Evolutionary conservation across 1,139 yeast species (phyloP), one percentile per base, ranked within the genome.

Genomic region (Ashbya aceris): DNA sequence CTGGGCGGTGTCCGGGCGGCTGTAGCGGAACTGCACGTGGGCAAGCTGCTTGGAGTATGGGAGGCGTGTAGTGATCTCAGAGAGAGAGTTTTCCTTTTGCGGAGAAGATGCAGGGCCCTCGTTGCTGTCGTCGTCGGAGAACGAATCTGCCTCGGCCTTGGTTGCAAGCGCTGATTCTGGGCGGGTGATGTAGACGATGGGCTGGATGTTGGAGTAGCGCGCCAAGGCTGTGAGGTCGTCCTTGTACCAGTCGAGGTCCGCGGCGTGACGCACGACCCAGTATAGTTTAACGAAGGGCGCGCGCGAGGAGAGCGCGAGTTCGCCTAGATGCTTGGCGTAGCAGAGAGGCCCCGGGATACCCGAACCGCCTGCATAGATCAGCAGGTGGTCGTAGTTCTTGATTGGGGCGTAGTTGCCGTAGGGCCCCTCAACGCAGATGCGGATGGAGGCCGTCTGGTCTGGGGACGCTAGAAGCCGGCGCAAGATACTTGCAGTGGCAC

Each of bases 361-460:
- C 46, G 80, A 78, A 45, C 89, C 87, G 49, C 86, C 81, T 1
- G 80, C 77, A 43, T 80, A 51, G 43, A 81, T 66, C 17, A 79
- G 56, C 7, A 69, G 67, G 39, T 70, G 72, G 40, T 76, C 79
- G 56, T 74, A 80, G 41, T 73, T 66, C 44, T 70, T 70, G 41
- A 76, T 58, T 55, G 84, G 72, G 51, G 74, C 56, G 52, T 69
- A 58, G 52, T 65, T 61, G 49, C 83, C 80, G 52, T 78, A 79
- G 1, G 83, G 82, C 0, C 84, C 84, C 52, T 78, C 84, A 8
- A 77, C 58, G 4, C 69, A 54, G 2, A 74, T 68, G 38, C 57
- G 54, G 48, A 62, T 50, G 2, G 44, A 39, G 10, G 44, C 41
- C 1, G 52, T 51, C 6, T 54, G 47, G 27, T 50, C 46, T 30